Conservation (phyloP, 2,329 filamentous ascomycete genomes). For the Celoporthe dispersa region DNA sequence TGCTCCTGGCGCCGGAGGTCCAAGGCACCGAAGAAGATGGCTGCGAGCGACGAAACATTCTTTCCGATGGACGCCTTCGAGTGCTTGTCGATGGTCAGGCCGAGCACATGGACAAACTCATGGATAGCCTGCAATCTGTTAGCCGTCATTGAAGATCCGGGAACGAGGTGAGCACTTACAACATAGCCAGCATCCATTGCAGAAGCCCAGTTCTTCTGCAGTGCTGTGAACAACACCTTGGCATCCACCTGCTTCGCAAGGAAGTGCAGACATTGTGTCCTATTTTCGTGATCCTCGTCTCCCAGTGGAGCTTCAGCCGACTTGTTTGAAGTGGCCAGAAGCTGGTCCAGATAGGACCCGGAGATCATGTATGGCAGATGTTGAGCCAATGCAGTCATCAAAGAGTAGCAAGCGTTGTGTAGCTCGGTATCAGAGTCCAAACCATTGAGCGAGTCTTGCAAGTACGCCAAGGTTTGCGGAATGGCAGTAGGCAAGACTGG, state of each 20-base stretch:
- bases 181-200: constrained; percentile 66
- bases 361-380: constrained; percentile 91
- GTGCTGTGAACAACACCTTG: constrained; percentile 73
- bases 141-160: constrained; percentile 32
- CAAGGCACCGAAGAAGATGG: constrained; percentile 62
- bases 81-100: constrained; percentile 74
- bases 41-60: constrained; percentile 71
- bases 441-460: constrained; percentile 64
- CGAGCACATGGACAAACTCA: constrained; percentile 73
- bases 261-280: constrained; percentile 71
- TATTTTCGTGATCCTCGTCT: constrained; percentile 65
- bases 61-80: constrained; percentile 79
- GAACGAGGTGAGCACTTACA: constrained; percentile 49
- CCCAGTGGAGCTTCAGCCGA: constrained; percentile 69
- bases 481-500: constrained; percentile 79
- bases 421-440: constrained; percentile 63
- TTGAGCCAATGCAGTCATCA: constrained; percentile 79
- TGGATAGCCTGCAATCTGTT: constrained; percentile 58
- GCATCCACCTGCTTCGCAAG: constrained; percentile 78
- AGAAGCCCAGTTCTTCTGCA: constrained; percentile 72
- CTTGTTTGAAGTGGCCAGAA: constrained; percentile 72
- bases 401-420: constrained; percentile 80
- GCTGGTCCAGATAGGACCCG: constrained; percentile 70
- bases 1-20: constrained; percentile 67
- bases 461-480: constrained; percentile 71